These are phyloP conservation scores for Stachybotrys chartarum DNA, from an alignment of 2,329 filamentous ascomycete genomes.

Conservation along the genomic window DNA sequence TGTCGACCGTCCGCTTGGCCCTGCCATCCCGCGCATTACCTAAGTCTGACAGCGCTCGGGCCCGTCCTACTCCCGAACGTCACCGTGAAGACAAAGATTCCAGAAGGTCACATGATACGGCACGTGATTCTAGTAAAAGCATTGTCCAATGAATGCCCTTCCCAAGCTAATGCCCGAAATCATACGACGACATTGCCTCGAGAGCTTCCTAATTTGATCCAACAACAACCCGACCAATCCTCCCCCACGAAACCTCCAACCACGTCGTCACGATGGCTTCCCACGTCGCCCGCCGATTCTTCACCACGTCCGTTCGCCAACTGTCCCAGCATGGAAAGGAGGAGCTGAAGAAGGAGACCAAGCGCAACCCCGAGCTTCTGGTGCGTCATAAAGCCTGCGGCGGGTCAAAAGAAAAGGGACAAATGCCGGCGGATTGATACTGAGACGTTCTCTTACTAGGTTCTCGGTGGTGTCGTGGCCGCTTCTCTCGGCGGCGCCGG, in stretches of 20 bases:
- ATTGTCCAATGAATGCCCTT: conserved; percentile 20
- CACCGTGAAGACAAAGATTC: too few species aligned
- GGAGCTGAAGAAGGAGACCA: conserved; percentile 49
- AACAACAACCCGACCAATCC: conserved; percentile 9
- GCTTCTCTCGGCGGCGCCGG: conserved; percentile 81
- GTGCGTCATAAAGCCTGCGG: conserved; percentile 31
- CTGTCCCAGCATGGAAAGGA: conserved; percentile 36
- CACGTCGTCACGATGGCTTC: conserved; percentile 43
- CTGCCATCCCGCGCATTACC: background rate
- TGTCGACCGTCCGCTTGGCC: background rate
- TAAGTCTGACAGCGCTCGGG: background rate
- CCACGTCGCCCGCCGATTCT: conserved; percentile 47
- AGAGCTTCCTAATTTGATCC: conserved; percentile 5
- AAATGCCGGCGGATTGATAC: conserved; percentile 6
- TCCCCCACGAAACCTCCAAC: conserved; percentile 10
- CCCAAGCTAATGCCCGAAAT: conserved; percentile 15
- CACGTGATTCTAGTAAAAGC: conserved; percentile 8
- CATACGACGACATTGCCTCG: conserved; percentile 21
- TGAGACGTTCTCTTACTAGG: conserved; percentile 39
- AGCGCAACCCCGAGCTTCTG: conserved; percentile 42
- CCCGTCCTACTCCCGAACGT: background rate
- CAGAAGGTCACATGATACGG: conserved; percentile 10
- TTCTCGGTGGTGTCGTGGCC: conserved; percentile 87
- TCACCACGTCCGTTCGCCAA: conserved; percentile 47
- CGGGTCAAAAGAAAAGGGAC: conserved; percentile 1